Conservation (phyloP, 1,139 yeast genomes). For the Zygosaccharomyces pseudobailii region DNA sequence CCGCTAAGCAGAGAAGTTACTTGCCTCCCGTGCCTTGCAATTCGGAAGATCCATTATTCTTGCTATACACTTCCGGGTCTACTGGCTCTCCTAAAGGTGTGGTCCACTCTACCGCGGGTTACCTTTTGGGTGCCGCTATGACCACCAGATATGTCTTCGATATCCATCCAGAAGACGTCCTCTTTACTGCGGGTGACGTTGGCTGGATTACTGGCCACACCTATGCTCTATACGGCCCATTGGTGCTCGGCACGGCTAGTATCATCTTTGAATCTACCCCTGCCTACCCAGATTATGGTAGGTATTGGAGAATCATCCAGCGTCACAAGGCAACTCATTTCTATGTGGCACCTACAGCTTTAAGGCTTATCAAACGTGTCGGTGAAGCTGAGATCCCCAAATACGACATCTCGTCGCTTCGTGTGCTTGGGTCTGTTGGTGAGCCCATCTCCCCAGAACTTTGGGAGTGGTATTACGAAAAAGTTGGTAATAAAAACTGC, state of each 20-base stretch:
- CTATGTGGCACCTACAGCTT: conserved; percentile 87
- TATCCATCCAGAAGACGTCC: conserved; percentile 62
- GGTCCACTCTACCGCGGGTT: conserved; percentile 81
- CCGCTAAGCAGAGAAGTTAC: conserved; percentile 68
- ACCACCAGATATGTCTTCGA: conserved; percentile 75
- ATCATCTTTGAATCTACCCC: conserved; percentile 86
- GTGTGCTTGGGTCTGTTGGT: conserved; percentile 86
- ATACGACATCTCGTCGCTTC: conserved; percentile 77
- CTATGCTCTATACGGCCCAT: conserved; percentile 77
- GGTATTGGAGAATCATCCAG: conserved; percentile 83
- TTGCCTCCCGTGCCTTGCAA: conserved; percentile 81
- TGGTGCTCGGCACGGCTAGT: conserved; percentile 72
- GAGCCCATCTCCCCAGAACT: conserved; percentile 92
- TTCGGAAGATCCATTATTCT: conserved; percentile 89
- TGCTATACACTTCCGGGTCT: conserved; percentile 93
- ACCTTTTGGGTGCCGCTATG: conserved; percentile 62
- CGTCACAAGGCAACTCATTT: conserved; percentile 73
- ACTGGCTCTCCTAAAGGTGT: conserved; percentile 98
- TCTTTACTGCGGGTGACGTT: conserved; percentile 83
- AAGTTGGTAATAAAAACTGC: conserved; percentile 69
- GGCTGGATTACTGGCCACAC: conserved; percentile 92
- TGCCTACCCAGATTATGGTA: conserved; percentile 70
- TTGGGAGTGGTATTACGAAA: conserved; percentile 87
- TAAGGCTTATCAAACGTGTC: conserved; percentile 76
- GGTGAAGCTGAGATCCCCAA: conserved; percentile 65